phyloP scores from a whole-genome alignment of 148 eudicot species.

The Persicaria tinctoria region DNA sequence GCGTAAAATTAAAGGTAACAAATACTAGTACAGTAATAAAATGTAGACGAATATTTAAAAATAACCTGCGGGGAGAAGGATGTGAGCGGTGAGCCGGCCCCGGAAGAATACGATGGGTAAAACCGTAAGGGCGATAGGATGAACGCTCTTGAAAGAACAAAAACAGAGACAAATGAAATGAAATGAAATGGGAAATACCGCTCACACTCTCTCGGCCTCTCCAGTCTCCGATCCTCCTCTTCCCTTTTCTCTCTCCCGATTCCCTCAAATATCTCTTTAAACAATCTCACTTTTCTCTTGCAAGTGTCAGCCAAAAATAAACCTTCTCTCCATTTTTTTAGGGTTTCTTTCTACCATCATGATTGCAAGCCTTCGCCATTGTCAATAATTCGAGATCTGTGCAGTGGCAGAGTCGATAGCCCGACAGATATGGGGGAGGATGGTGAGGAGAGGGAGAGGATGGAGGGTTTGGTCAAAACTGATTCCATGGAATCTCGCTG shows the following conservation, averaged over 20 bases:
- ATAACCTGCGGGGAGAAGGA: no score
- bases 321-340: not conserved
- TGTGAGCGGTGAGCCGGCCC: no score
- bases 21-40: no score
- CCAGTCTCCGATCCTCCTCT: conserved; percentile 6
- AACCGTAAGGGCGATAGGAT: no score
- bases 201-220: not conserved
- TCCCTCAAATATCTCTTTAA: not conserved
- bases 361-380: conserved; percentile 8
- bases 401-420: conserved; percentile 1
- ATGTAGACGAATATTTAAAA: no score
- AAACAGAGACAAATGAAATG: no score
- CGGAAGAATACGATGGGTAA: no score
- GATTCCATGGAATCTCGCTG: conserved; percentile 76
- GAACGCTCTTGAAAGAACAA: no score
- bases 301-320: not conserved
- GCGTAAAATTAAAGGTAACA: no score
- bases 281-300: not conserved
- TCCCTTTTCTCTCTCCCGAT: not conserved
- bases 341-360: not conserved
- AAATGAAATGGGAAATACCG: not conserved
- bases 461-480: conserved; percentile 37
- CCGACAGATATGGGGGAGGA: conserved; percentile 25
- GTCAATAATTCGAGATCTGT: conserved; percentile 4
- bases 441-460: conserved; percentile 47